These are phyloP conservation scores for Collybia mongolica DNA, from an alignment of 768 basidiomycete species.

Conservation along the genomic window DNA sequence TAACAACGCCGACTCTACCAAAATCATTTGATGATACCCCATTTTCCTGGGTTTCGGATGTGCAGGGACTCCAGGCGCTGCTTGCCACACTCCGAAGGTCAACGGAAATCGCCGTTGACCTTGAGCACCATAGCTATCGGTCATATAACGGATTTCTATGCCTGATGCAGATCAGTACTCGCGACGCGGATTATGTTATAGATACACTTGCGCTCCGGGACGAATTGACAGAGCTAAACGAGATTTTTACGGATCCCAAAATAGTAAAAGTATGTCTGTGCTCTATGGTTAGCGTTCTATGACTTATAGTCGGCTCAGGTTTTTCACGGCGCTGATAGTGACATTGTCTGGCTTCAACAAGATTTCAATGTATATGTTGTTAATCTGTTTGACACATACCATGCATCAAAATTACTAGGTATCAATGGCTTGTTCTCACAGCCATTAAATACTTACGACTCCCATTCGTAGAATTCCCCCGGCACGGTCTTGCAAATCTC, in stretches of 20 bases:
- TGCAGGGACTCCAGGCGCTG: constrained; percentile 56
- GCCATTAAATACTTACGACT: background rate
- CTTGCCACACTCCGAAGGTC: constrained; percentile 61
- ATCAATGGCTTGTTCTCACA: constrained; percentile 4
- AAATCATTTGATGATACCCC: constrained; percentile 62
- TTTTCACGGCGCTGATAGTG: constrained; percentile 92
- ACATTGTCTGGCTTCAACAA: constrained; percentile 95
- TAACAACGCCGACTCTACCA: constrained; percentile 49
- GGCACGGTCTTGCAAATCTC: constrained; percentile 81
- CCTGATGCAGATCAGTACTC: constrained; percentile 88
- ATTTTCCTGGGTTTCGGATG: constrained; percentile 69
- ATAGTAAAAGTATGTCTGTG: constrained; percentile 73
- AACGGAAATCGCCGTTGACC: constrained; percentile 87
- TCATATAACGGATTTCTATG: constrained; percentile 87
- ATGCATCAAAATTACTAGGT: constrained; percentile 88
- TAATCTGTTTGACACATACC: constrained; percentile 96
- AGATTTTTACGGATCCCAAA: constrained; percentile 80
- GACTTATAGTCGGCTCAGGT: constrained; percentile 45
- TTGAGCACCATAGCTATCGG: constrained; percentile 91
- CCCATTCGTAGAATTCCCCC: constrained; percentile 62
- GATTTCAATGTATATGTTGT: constrained; percentile 94
- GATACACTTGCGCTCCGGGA: constrained; percentile 78
- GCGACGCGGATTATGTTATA: constrained; percentile 83
- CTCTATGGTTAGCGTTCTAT: background rate
- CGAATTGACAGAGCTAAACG: constrained; percentile 72